phyloP scores from a whole-genome alignment of 1,284 basidiomycete species.

The Microbotryum scabiosae region DNA sequence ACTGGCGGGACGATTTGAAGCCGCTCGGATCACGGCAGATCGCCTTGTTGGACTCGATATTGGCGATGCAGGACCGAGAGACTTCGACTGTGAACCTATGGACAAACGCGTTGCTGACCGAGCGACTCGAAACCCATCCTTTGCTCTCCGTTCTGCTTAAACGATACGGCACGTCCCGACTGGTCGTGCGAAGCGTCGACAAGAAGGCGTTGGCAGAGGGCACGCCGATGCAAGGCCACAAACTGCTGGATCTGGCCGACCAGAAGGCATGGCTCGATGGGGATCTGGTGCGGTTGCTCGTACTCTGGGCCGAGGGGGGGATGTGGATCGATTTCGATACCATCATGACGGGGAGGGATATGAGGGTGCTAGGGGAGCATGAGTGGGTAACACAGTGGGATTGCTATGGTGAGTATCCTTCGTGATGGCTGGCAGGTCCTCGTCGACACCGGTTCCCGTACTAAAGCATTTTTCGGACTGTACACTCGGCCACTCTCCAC shows the following conservation, averaged over 20 bases:
- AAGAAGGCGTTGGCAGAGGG: slow-evolving; percentile 58
- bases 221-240: slow-evolving; percentile 61
- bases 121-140: slow-evolving; percentile 23
- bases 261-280: slow-evolving; percentile 85
- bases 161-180: slow-evolving; percentile 55
- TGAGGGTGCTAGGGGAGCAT: slow-evolving; percentile 72
- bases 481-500: background rate
- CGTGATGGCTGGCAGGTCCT: too few relatives aligned
- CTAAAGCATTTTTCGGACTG: background rate
- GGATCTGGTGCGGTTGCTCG: slow-evolving; percentile 71
- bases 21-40: slow-evolving; percentile 70
- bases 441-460: too few relatives aligned
- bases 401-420: slow-evolving; percentile 77
- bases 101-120: slow-evolving; percentile 52
- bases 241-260: slow-evolving; percentile 53
- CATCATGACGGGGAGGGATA: slow-evolving; percentile 63
- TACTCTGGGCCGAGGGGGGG: slow-evolving; percentile 82
- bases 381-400: slow-evolving; percentile 92
- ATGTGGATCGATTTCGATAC: slow-evolving; percentile 96
- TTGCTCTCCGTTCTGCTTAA: slow-evolving; percentile 53
- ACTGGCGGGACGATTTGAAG: slow-evolving; percentile 78
- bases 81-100: slow-evolving; percentile 65
- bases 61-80: slow-evolving; percentile 69
- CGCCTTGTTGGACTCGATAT: slow-evolving; percentile 77
- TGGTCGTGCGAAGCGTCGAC: slow-evolving; percentile 60